These are phyloP conservation scores for Nigrograna mackinnonii DNA, from an alignment of 2,329 filamentous ascomycete species.

Conservation along the genomic window DNA sequence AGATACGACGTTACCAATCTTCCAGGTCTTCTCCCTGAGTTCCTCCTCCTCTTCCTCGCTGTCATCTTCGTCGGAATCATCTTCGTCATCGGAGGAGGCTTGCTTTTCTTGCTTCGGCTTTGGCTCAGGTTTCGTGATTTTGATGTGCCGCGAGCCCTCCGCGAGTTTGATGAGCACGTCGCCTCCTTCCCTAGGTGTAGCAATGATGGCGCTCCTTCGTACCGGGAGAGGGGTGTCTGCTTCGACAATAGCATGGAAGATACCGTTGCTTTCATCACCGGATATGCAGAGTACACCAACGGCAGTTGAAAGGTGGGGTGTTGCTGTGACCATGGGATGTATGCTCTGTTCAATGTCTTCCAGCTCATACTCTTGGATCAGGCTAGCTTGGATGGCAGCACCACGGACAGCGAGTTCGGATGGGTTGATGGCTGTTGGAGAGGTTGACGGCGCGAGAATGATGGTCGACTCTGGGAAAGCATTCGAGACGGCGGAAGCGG, in stretches of 20 bases:
- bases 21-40: slow-evolving; percentile 88
- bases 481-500: slow-evolving; percentile 76
- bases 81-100: slow-evolving; percentile 62
- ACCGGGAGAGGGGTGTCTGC: slow-evolving; percentile 90
- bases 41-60: slow-evolving; percentile 83
- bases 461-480: slow-evolving; percentile 81
- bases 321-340: slow-evolving; percentile 91
- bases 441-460: slow-evolving; percentile 83
- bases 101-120: slow-evolving; percentile 69
- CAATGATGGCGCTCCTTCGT: slow-evolving; percentile 79
- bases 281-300: slow-evolving; percentile 79
- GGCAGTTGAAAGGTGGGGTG: slow-evolving; percentile 85
- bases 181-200: slow-evolving; percentile 77
- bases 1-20: slow-evolving; percentile 78
- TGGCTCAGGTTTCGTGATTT: slow-evolving; percentile 84
- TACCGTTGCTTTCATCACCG: slow-evolving; percentile 62
- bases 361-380: slow-evolving; percentile 92
- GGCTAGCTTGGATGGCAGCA: slow-evolving; percentile 90
- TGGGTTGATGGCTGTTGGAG: slow-evolving; percentile 81
- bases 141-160: slow-evolving; percentile 89
- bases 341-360: slow-evolving; percentile 95
- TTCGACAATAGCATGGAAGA: slow-evolving; percentile 80
- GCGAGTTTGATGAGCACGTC: slow-evolving; percentile 86
- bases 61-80: slow-evolving; percentile 61
- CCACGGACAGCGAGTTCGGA: slow-evolving; percentile 87